A percentile compares a stretch with the other conserved stretches of the same genome.
phyloP scores from a whole-genome alignment of 208 protist species.

The Wallacemonas sp. region DNA sequence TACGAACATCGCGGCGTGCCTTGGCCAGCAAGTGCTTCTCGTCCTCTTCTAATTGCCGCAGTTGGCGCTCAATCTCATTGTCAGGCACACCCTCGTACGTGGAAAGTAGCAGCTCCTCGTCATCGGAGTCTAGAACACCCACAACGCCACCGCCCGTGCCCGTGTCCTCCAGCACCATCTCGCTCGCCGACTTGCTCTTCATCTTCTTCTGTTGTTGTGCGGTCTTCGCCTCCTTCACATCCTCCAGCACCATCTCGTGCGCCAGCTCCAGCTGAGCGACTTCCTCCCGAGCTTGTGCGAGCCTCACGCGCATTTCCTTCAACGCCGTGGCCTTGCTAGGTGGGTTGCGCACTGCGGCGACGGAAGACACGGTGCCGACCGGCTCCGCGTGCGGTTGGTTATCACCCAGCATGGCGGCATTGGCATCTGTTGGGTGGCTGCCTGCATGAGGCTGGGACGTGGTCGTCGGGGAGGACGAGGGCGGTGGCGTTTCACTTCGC shows the following conservation, averaged over 20 bases:
- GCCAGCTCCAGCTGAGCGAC: constrained; percentile 67
- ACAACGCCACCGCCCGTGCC: not conserved
- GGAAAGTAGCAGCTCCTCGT: constrained; percentile 9
- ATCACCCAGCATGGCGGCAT: too few species aligned
- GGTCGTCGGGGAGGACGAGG: not conserved
- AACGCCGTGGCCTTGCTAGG: constrained; percentile 21
- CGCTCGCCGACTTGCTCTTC: too few species aligned
- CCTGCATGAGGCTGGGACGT: too few species aligned
- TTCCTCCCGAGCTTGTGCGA: constrained; percentile 43
- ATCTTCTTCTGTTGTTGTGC: constrained; percentile 24
- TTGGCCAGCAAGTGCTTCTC: constrained; percentile 59
- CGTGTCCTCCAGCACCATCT: not conserved
- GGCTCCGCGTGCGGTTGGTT: too few species aligned
- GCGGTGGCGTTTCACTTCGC: not conserved
- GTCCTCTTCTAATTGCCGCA: constrained; percentile 58
- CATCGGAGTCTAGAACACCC: not conserved
- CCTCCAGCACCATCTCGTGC: constrained; percentile 75
- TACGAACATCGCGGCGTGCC: constrained; percentile 46
- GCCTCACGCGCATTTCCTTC: constrained; percentile 33
- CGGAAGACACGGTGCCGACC: too few species aligned
- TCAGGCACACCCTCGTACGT: constrained; percentile 35
- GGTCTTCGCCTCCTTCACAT: constrained; percentile 40
- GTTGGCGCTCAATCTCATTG: constrained; percentile 56
- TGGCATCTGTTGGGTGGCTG: too few species aligned
- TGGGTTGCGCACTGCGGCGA: constrained; percentile 10